Conservation (phyloP, 2,329 filamentous ascomycete species). For the Aspergillus fumigatiaffinis region DNA sequence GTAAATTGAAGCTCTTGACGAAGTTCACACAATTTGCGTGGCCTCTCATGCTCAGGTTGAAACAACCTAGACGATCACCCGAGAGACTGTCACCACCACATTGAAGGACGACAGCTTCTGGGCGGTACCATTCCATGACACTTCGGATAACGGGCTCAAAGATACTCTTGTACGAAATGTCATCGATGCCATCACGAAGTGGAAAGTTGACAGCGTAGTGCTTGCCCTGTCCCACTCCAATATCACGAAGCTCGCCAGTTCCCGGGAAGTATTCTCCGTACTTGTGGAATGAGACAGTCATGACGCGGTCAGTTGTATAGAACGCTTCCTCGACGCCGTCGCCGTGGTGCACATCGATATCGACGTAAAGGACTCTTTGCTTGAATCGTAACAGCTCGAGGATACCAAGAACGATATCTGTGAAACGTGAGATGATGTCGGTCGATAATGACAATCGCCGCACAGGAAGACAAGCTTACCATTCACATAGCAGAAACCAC, state of each 20-base stretch:
- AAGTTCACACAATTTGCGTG: slow-evolving; percentile 68
- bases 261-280: slow-evolving; percentile 71
- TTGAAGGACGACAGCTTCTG: slow-evolving; percentile 64
- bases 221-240: slow-evolving; percentile 64
- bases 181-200: slow-evolving; percentile 65
- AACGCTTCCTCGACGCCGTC: slow-evolving; percentile 69
- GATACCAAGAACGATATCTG: slow-evolving; percentile 64
- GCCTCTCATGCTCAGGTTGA: slow-evolving; percentile 67
- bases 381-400: slow-evolving; percentile 62
- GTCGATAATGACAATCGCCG: not conserved
- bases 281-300: slow-evolving; percentile 70
- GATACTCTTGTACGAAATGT: slow-evolving; percentile 63
- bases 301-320: slow-evolving; percentile 67
- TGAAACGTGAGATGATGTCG: slow-evolving; percentile 10
- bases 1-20: slow-evolving; percentile 64
- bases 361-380: slow-evolving; percentile 62
- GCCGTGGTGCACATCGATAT: slow-evolving; percentile 65
- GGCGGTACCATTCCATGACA: slow-evolving; percentile 66
- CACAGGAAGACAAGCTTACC: slow-evolving; percentile 38
- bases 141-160: slow-evolving; percentile 65
- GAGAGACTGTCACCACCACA: slow-evolving; percentile 66
- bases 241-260: slow-evolving; percentile 65
- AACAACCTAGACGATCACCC: slow-evolving; percentile 64
- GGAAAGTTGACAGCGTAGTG: slow-evolving; percentile 68
- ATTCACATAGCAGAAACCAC: slow-evolving; percentile 98